A percentile compares a stretch with the other conserved stretches of the same genome.
These are phyloP conservation scores for Uronychia binucleata DNA, from an alignment of 73 alveolate species.

Conservation along the genomic window DNA sequence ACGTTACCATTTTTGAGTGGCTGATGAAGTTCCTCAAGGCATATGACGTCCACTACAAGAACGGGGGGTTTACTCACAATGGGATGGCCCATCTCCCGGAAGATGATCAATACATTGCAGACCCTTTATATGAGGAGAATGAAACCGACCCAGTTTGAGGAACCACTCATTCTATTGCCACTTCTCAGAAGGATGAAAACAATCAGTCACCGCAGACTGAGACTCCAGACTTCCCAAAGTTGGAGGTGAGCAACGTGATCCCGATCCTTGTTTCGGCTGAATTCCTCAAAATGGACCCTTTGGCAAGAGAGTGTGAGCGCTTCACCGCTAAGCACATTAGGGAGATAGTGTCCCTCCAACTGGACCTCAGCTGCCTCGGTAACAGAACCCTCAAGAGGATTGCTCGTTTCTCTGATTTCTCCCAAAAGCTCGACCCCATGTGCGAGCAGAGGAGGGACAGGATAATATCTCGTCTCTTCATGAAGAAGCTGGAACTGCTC, in stretches of 20 bases:
- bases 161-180: too few relatives aligned
- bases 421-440: neutral
- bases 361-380: slow-evolving; percentile 60
- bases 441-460: slow-evolving; percentile 21
- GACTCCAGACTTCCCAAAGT: neutral
- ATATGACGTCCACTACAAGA: slow-evolving; percentile 9
- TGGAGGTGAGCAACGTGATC: slow-evolving; percentile 51
- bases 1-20: slow-evolving; percentile 67
- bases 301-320: slow-evolving; percentile 53
- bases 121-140: too few relatives aligned
- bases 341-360: slow-evolving; percentile 50
- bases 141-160: too few relatives aligned
- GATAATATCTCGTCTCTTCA: slow-evolving; percentile 41
- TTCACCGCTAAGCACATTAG: slow-evolving; percentile 38
- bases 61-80: neutral
- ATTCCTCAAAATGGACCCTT: slow-evolving; percentile 49
- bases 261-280: slow-evolving; percentile 56
- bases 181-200: neutral
- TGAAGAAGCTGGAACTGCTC: slow-evolving; percentile 59
- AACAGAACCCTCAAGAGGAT: neutral
- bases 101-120: neutral
- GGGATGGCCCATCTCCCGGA: neutral
- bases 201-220: neutral
- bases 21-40: slow-evolving; percentile 49
- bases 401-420: neutral